A percentile compares a stretch with the other conserved stretches of the same genome.
Conservation (phyloP, 2,329 filamentous ascomycete genomes). For the Beauveria varroae region DNA sequence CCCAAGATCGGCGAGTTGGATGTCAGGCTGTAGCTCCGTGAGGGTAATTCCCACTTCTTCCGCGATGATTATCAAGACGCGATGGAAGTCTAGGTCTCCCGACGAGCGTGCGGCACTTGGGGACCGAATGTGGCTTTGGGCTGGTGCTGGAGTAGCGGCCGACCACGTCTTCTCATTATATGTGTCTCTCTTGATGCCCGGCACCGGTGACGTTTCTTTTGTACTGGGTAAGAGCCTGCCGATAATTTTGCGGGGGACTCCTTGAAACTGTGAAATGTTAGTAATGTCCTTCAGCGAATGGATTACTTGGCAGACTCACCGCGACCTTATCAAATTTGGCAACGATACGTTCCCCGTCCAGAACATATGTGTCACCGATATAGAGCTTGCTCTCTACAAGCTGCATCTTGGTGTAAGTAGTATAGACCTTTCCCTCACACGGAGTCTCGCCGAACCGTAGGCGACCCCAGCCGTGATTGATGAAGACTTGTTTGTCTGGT, state of each 20-base stretch:
- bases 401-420: slow-evolving; percentile 51
- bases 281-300: not conserved
- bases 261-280: slow-evolving; percentile 42
- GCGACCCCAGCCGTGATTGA: slow-evolving; percentile 53
- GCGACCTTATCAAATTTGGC: slow-evolving; percentile 8
- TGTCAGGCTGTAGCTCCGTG: not conserved
- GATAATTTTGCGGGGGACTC: slow-evolving; percentile 57
- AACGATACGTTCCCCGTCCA: slow-evolving; percentile 43
- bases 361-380: slow-evolving; percentile 47
- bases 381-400: slow-evolving; percentile 33
- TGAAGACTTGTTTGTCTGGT: slow-evolving; percentile 47
- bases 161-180: not conserved
- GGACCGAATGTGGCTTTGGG: not conserved
- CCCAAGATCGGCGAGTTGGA: not conserved
- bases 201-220: not conserved
- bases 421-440: slow-evolving; percentile 36
- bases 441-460: slow-evolving; percentile 37
- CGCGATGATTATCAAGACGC: not conserved
- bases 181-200: not conserved
- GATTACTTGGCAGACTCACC: not conserved
- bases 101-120: not conserved
- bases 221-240: slow-evolving; percentile 53
- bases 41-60: not conserved
- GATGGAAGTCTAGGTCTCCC: not conserved
- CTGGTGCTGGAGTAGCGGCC: not conserved